These are phyloP conservation scores for Zygosaccharomyces siamensis DNA, from an alignment of 805 yeast genomes.

Conservation along the genomic window DNA sequence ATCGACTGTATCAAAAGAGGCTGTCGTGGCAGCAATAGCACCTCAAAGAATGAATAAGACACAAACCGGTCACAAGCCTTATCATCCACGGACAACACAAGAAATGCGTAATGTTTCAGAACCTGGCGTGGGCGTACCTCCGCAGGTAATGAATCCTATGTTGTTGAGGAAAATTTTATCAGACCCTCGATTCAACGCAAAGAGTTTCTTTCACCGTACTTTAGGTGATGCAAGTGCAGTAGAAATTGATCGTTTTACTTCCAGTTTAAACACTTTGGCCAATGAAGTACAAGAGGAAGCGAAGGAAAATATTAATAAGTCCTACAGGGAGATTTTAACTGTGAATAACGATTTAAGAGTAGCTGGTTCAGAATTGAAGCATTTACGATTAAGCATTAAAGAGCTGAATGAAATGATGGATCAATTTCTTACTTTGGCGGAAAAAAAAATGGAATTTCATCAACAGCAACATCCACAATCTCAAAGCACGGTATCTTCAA, in stretches of 20 bases:
- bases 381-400: slow-evolving; percentile 53
- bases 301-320: slow-evolving; percentile 53
- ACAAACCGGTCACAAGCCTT: not conserved
- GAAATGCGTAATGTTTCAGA: not conserved
- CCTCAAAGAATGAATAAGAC: slow-evolving; percentile 3
- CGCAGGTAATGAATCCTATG: slow-evolving; percentile 17
- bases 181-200: slow-evolving; percentile 44
- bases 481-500: slow-evolving; percentile 5
- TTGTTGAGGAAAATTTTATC: slow-evolving; percentile 35
- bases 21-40: slow-evolving; percentile 3
- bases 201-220: slow-evolving; percentile 43
- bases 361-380: slow-evolving; percentile 62
- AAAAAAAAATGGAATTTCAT: slow-evolving; percentile 48
- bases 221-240: slow-evolving; percentile 63
- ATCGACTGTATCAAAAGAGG: not conserved
- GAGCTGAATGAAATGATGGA: slow-evolving; percentile 57
- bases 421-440: slow-evolving; percentile 59
- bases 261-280: slow-evolving; percentile 47
- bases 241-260: slow-evolving; percentile 66
- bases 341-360: slow-evolving; percentile 55
- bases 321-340: slow-evolving; percentile 55
- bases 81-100: not conserved
- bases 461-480: slow-evolving; percentile 20
- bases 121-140: slow-evolving; percentile 3
- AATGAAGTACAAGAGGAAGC: slow-evolving; percentile 51